Base-by-base conservation (phyloP, 768 basidiomycete genomes). In the Polyporus arcularius region DNA sequence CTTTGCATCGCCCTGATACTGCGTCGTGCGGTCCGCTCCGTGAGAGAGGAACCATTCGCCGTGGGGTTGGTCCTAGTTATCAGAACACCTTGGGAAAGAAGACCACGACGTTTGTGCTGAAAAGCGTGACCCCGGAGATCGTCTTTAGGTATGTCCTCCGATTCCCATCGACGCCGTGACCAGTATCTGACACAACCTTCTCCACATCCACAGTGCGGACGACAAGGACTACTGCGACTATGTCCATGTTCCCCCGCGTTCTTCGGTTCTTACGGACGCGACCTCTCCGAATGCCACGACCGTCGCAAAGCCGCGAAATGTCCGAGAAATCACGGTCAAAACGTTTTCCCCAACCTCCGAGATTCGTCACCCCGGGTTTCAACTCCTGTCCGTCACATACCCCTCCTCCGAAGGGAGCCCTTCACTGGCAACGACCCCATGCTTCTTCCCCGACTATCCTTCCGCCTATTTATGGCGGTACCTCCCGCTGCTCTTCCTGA, bases 221-320 rank as follows among this genome's bases (percentile, higher is more conserved):
- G 92, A 96, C 72, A 90, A 92, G 52, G 95, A 97, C 73, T 92
- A 92, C 67, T 98, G 95, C 68, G 91, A 93, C 65, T 81, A 88
- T 67, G 75, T 73, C 26, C 90, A 92, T 71, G 74, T 75, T 38
- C 64, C 76, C 9, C 68, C 72, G 4, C 66, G 62, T n/a, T 62
- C 66, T n/a, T 62, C 66, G 18, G 68, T 72, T 46, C 50, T 53
- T 42, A 62, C 41, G 40, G 40, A 57, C 47, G 53, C 66, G 40
- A 68, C 31, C 57, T 40, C 65, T 57, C 61, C 65, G 57, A 61
- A 61, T 54, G 57, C 15, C 63, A 62, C 21, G 28, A n/a, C 63
- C 70, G 49, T 4, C 14, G 15, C 41, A 6, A 55, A 52, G 21
- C 50, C 50, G 40, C 53, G 64, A 38, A 60, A 68, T 3, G 77